phyloP scores from a whole-genome alignment of 306 rosid species.

The Trifolium subterraneum region DNA sequence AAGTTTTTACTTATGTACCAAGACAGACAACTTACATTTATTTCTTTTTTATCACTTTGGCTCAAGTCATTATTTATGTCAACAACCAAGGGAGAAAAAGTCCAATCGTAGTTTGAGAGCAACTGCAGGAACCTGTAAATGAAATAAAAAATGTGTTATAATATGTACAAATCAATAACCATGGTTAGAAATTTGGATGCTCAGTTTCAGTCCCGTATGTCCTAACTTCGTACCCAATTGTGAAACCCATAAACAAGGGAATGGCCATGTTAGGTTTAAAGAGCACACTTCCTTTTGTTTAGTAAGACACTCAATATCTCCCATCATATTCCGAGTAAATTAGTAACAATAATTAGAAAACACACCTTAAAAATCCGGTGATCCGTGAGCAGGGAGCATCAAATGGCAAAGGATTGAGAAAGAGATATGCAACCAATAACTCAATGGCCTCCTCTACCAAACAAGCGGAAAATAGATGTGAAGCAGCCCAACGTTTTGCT shows the following conservation, averaged over 20 bases:
- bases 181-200: not conserved
- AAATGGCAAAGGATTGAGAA: conserved; percentile 82
- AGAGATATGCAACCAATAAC: conserved; percentile 83
- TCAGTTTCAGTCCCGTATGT: not conserved
- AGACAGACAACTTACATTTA: conserved; percentile 63
- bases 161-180: conserved; percentile 47
- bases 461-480: conserved; percentile 93
- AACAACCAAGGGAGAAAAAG: conserved; percentile 75
- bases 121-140: conserved; percentile 76
- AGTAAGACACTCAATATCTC: not conserved
- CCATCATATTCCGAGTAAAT: conserved; percentile 34
- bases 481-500: conserved; percentile 94
- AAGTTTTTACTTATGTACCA: conserved; percentile 21
- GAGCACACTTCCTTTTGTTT: not conserved
- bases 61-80: conserved; percentile 56
- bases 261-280: not conserved
- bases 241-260: conserved; percentile 11
- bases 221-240: conserved; percentile 22
- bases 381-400: conserved; percentile 81
- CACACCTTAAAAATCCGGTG: conserved; percentile 84
- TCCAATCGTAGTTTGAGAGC: conserved; percentile 84
- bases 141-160: conserved; percentile 46
- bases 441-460: conserved; percentile 89
- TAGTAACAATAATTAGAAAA: conserved; percentile 37
- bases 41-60: conserved; percentile 66